Evolutionary conservation across 257 asterid species (phyloP).

Genomic region (Nicotiana knightiana): DNA sequence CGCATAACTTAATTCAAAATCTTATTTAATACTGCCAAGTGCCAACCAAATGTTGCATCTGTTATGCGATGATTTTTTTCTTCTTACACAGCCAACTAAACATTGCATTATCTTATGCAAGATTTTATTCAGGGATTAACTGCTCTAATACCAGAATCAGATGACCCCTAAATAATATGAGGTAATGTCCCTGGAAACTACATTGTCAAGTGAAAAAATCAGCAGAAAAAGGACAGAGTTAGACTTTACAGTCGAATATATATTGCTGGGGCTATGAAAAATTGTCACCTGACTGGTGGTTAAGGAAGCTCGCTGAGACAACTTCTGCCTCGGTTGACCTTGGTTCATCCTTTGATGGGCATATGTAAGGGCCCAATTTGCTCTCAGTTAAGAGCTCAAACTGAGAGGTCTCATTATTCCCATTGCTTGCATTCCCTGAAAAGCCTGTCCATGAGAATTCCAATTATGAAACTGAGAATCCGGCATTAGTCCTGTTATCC

Average conservation of each 20-base stretch:
- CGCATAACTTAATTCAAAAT: too few species aligned
- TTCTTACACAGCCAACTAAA: too few species aligned
- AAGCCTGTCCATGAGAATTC: conserved; percentile 64
- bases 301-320: conserved; percentile 59
- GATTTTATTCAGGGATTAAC: too few species aligned
- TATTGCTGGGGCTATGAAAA: neutral
- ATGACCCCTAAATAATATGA: neutral
- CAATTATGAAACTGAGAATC: conserved; percentile 70
- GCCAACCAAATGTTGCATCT: too few species aligned
- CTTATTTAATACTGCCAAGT: too few species aligned
- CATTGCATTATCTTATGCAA: too few species aligned
- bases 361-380: conserved; percentile 43
- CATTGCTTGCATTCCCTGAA: conserved; percentile 66
- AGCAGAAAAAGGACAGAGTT: neutral
- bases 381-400: conserved; percentile 61
- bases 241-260: neutral
- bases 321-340: conserved; percentile 59
- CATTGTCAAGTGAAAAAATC: neutral
- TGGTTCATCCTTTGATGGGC: conserved; percentile 56
- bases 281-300: conserved; percentile 50
- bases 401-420: conserved; percentile 56
- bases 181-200: neutral
- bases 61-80: too few species aligned
- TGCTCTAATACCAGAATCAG: too few species aligned
- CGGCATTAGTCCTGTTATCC: conserved; percentile 37